Evolutionary conservation across 2,329 filamentous ascomycete species (phyloP).

Genomic region (Claviceps maximensis): DNA sequence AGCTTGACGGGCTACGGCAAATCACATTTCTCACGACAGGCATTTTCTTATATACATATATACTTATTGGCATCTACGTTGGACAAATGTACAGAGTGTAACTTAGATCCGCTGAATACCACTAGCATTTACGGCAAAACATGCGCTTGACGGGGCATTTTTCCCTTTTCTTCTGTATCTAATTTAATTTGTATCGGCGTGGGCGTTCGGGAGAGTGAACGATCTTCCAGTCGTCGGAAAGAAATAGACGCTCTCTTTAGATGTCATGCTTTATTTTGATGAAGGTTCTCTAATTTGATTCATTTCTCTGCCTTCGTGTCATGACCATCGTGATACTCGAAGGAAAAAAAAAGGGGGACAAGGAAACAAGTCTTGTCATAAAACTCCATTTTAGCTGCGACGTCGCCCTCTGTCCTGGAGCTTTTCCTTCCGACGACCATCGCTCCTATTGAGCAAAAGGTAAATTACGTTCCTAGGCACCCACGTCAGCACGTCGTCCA

Average conservation of each 20-base stretch:
- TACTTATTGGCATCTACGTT: constrained; percentile 7
- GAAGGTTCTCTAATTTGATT: no score
- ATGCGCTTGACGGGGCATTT: constrained; percentile 9
- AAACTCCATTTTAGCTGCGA: no score
- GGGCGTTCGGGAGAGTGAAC: neutral
- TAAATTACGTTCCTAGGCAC: no score
- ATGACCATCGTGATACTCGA: no score
- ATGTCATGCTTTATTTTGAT: neutral
- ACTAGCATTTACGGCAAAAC: constrained; percentile 13
- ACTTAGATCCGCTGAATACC: neutral
- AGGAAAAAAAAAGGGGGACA: no score
- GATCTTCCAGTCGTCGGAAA: neutral
- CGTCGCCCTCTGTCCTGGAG: no score
- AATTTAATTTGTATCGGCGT: neutral
- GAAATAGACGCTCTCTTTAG: neutral
- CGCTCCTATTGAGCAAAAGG: no score
- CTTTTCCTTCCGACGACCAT: no score
- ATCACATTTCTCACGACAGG: constrained; percentile 8
- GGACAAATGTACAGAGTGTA: constrained; percentile 22
- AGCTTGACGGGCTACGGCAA: constrained; percentile 27
- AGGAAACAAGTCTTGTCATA: no score
- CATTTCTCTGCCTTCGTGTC: no score
- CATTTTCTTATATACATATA: constrained; percentile 5
- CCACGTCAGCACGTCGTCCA: no score
- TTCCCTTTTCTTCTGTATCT: constrained; percentile 6